Evolutionary conservation across 2,329 filamentous ascomycete genomes (phyloP).

Genomic region (Seiridium cupressi): DNA sequence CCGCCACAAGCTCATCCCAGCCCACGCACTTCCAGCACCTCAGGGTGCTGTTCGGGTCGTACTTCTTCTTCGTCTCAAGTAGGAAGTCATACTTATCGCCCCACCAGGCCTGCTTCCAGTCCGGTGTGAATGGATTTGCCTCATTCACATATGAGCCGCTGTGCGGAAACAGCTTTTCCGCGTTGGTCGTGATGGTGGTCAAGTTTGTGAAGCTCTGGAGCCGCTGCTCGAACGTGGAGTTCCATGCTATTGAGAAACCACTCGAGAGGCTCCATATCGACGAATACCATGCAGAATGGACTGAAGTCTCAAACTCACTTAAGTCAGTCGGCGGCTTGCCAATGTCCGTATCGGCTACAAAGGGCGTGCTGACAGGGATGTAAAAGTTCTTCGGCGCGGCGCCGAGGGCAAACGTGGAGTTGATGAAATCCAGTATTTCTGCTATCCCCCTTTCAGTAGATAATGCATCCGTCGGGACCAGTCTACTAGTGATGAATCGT

Average conservation of each 20-base stretch:
- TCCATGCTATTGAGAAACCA: constrained; percentile 13
- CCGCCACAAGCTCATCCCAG: constrained; percentile 15
- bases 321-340: neutral
- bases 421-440: constrained; percentile 13
- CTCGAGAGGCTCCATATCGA: constrained; percentile 16
- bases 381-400: constrained; percentile 17
- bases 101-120: constrained; percentile 33
- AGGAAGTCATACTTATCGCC: constrained; percentile 30
- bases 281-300: constrained; percentile 19
- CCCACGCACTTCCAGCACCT: constrained; percentile 23
- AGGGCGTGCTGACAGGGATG: constrained; percentile 16
- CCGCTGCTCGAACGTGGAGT: constrained; percentile 16
- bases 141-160: constrained; percentile 39
- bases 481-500: constrained; percentile 15
- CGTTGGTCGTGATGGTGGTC: constrained; percentile 12
- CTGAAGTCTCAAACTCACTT: constrained; percentile 10
- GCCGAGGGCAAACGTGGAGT: constrained; percentile 3
- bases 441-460: constrained; percentile 14
- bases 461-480: constrained; percentile 16
- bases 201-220: constrained; percentile 14
- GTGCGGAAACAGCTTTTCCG: constrained; percentile 15
- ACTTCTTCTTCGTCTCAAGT: constrained; percentile 27
- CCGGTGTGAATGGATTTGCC: constrained; percentile 30
- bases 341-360: constrained; percentile 10
- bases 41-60: constrained; percentile 31